Base-by-base conservation (phyloP, 495 filamentous ascomycete genomes). In the Penicillium salamii region DNA sequence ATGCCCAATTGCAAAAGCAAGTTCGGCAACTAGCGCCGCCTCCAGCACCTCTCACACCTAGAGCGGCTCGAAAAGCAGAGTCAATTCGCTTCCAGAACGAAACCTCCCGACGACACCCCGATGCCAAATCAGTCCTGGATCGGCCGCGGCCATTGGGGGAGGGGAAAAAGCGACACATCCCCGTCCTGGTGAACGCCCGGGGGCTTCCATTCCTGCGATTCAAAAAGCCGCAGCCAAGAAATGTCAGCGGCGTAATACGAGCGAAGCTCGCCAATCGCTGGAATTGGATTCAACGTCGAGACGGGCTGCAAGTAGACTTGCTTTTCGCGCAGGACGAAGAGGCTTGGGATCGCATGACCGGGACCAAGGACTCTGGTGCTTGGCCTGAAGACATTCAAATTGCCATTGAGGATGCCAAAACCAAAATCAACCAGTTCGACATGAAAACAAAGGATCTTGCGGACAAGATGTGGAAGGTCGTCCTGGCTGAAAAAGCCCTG, bases 191-290 rank as follows among this genome's bases (percentile, higher is more conserved):
- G 53, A 74, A 73, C 50, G 79, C 81, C 2, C 68, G 69, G 31
- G 79, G 77, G 21, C 53, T 87, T n/a, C 86, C 89, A 0, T 85
- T 91, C 49, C 65, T 93, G 35, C 81, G 87, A 19, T 62, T 88
- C 42, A 77, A 73, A 52, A 90, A 90, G 60, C 86, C 87, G 7
- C 85, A 89, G 56, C 75, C 86, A 5, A 54, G 59, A 24, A 66
- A 66, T 29, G 67, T 91, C 3, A 79, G 76, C 50, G 65, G 76
- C 3, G 68, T 86, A 1, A 62, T 93, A 11, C 63, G 74, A 7
- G 65, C 78, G 24, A 84, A 79, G 43, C 52, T 78, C 14, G 61
- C 74, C 14, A 70, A 57, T 17, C 69, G 76, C 19, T 71, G 72
- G 50, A 58, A 62, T 6, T 50, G 57, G 15, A 59, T 71, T 20